A percentile compares a stretch with the other conserved stretches of the same genome.
Evolutionary conservation across 2,329 filamentous ascomycete species (phyloP).

Genomic region (Ceratocystis ficicola): DNA sequence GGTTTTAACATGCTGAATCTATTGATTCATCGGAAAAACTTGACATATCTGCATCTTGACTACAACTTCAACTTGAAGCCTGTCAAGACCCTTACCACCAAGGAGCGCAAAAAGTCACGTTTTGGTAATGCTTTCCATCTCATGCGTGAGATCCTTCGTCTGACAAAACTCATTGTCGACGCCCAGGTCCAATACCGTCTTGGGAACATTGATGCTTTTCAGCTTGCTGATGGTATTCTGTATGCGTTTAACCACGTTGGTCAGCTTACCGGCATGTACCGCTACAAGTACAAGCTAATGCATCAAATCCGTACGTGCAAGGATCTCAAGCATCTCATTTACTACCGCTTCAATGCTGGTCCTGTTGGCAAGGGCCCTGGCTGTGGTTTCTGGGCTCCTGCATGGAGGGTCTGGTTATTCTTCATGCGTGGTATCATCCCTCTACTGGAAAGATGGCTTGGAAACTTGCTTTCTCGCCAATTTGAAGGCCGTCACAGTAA

Average conservation of each 20-base stretch:
- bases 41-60: conserved; percentile 95
- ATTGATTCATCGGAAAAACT: conserved; percentile 92
- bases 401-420: conserved; percentile 98
- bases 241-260: conserved; percentile 99
- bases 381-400: conserved; percentile 97
- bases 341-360: conserved; percentile 96
- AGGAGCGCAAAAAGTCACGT: conserved; percentile 97
- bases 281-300: conserved; percentile 99
- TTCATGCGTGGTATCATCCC: conserved; percentile 99
- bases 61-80: conserved; percentile 99
- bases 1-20: conserved; percentile 99
- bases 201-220: conserved; percentile 97
- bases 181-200: conserved; percentile 95
- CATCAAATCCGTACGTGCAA: conserved; percentile 99
- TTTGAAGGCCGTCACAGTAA: conserved; percentile 98
- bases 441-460: conserved; percentile 89
- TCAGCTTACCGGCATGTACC: conserved; percentile 97
- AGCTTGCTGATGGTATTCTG: conserved; percentile 94
- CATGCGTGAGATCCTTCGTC: conserved; percentile 90
- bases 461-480: conserved; percentile 89
- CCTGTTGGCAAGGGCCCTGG: conserved; percentile 95
- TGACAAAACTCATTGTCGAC: conserved; percentile 97
- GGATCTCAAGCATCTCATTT: conserved; percentile 96
- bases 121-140: conserved; percentile 98
- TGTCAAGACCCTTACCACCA: conserved; percentile 95